Percentiles rank a stretch among this genome's conserved stretches.
Conservation (phyloP, 768 basidiomycete genomes). For the Rhizopogon vulgaris region DNA sequence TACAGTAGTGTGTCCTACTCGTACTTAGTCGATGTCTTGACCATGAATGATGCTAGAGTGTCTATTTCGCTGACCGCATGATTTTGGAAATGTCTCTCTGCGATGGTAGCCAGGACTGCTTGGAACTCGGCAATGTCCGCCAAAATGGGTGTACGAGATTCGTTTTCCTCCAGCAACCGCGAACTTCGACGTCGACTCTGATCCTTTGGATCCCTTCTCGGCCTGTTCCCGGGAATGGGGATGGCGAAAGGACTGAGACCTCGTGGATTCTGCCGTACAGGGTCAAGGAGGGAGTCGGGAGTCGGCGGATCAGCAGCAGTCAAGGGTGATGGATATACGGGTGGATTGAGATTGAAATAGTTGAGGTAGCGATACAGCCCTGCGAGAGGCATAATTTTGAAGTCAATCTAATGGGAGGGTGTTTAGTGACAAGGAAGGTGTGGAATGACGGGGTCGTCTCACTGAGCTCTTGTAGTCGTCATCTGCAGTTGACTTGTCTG, state of each 20-base stretch:
- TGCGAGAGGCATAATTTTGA: conserved; percentile 58
- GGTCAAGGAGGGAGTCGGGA: conserved; percentile 53
- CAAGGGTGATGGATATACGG: conserved; percentile 65
- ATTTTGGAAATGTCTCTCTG: conserved; percentile 68
- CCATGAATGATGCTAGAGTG: conserved; percentile 77
- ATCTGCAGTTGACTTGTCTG: conserved; percentile 33
- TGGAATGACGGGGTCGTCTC: conserved; percentile 16
- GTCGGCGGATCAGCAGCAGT: conserved; percentile 64
- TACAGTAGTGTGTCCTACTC: conserved; percentile 28
- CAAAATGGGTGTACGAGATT: conserved; percentile 55
- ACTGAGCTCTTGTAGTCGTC: conserved; percentile 22
- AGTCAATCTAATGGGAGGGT: conserved; percentile 54
- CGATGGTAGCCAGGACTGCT: conserved; percentile 57
- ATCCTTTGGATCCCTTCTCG: conserved; percentile 63
- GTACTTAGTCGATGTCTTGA: conserved; percentile 49
- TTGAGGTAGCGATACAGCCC: conserved; percentile 68
- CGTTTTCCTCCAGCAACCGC: conserved; percentile 60
- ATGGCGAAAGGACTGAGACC: conserved; percentile 42
- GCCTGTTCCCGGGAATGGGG: conserved; percentile 61
- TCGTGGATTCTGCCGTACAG: conserved; percentile 37
- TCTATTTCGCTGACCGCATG: conserved; percentile 66
- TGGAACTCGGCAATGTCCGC: conserved; percentile 69
- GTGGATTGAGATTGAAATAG: conserved; percentile 67
- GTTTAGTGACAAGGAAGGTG: conserved; percentile 6
- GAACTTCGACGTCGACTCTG: conserved; percentile 61